Evolutionary conservation across 352 stramenopile species (phyloP), one percentile per base, ranked within the genome.

Genomic region (Pythium monospermum): DNA sequence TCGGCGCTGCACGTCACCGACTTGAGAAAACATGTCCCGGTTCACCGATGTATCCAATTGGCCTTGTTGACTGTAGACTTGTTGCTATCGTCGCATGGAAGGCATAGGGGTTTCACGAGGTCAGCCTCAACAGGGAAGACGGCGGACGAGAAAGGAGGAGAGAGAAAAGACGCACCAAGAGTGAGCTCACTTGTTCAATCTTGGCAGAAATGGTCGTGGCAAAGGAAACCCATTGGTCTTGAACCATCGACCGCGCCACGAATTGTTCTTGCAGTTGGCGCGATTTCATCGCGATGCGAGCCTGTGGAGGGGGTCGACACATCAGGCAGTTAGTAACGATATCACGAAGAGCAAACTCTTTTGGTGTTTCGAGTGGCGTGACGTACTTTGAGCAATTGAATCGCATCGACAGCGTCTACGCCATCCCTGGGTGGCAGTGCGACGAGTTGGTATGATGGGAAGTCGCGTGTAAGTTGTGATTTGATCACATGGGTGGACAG

Each of bases 401-500:
- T 53, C n/a, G 36, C 36, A n/a, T 53, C 39, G 6, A 28, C 16
- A 33, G 67, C 59, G 25, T 71, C 69, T 5, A 61, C 48, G 3
- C 45, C 58, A 6, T 49, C 45, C 12, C 48, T 36, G 30, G 26
- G 6, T 25, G 48, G 47, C 5, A 41, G 28, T 11, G 59, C 21
- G 2, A 49, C 19, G 4, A 54, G 23, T 12, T 61, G 40, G 36
- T 63, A 56, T 18, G 11, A 19, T 7, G 51, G n/a, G 28, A 63
- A 56, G 23, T 73, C 53, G 0, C 48, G 55, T 16, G 41, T 38
- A 3, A 81, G 6, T 22, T 58, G 31, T 11, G 26, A 44, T 57
- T 75, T 74, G 38, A 84, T 42, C 2, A 55, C 68, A 10, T 76
- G 47, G 7, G 62, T 84, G 16, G 70, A 73, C 6, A 85, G 13